Conservation (phyloP, 306 rosid genomes). For the Prunus fruticosa region DNA sequence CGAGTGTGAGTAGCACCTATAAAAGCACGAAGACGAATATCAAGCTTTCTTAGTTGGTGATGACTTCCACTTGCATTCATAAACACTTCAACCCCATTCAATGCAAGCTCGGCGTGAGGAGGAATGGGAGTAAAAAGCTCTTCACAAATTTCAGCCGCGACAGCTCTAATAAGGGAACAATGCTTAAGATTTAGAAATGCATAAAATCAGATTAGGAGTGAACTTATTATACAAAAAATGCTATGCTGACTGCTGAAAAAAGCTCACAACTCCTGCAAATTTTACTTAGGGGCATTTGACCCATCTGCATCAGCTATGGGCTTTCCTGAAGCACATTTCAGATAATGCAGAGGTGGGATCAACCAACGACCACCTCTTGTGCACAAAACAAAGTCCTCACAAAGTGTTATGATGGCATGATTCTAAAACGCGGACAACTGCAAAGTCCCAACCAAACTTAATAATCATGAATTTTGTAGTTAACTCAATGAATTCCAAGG, state of each 20-base stretch:
- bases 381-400: not conserved
- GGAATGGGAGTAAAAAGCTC: conserved; percentile 79
- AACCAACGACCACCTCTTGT: not conserved
- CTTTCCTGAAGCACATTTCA: not conserved
- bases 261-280: not conserved
- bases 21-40: conserved; percentile 86
- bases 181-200: conserved; percentile 23
- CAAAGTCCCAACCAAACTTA: not conserved
- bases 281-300: not conserved
- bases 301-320: not conserved
- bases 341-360: not conserved
- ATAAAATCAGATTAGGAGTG: conserved; percentile 15
- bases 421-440: not conserved
- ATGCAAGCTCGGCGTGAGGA: conserved; percentile 86
- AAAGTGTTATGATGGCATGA: not conserved
- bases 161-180: conserved; percentile 54
- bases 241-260: not conserved
- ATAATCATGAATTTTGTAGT: not conserved
- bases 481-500: not conserved
- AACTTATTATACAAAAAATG: not conserved
- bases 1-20: conserved; percentile 82
- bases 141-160: conserved; percentile 95
- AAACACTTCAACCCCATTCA: conserved; percentile 97
- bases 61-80: conserved; percentile 99
- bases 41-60: conserved; percentile 96